Evolutionary conservation across 331 rosid genomes (phyloP).

Genomic region (Telfairia occidentalis): DNA sequence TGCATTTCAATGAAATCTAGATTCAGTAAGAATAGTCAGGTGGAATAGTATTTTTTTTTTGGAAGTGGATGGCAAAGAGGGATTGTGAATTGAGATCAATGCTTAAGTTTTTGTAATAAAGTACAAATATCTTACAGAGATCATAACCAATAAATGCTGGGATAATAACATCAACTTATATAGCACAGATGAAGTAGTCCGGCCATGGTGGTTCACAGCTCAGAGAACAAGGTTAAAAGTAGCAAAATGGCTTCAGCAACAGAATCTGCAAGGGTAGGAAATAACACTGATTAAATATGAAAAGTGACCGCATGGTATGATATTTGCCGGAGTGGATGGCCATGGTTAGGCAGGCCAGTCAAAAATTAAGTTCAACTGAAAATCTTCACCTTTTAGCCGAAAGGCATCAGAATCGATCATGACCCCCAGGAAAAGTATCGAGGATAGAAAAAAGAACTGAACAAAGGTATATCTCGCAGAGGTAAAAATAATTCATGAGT

Average conservation of each 20-base stretch:
- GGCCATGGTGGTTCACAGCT: slow-evolving; percentile 42
- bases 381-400: slow-evolving; percentile 24
- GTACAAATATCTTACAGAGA: slow-evolving; percentile 1
- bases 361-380: slow-evolving; percentile 21
- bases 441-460: neutral
- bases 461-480: neutral
- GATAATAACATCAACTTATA: slow-evolving; percentile 29
- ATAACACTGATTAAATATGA: slow-evolving; percentile 40
- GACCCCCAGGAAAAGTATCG: neutral
- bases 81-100: neutral
- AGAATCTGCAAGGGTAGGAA: slow-evolving; percentile 48
- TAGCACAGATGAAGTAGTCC: slow-evolving; percentile 39
- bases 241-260: slow-evolving; percentile 50
- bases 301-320: slow-evolving; percentile 25
- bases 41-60: neutral
- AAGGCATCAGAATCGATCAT: slow-evolving; percentile 5
- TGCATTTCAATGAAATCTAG: neutral
- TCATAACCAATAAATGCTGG: neutral
- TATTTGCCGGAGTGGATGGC: slow-evolving; percentile 30
- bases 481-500: neutral
- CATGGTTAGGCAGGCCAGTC: slow-evolving; percentile 24
- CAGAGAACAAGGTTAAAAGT: slow-evolving; percentile 38
- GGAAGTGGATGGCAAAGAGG: neutral
- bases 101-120: neutral
- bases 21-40: neutral